Conservation (phyloP, 768 basidiomycete species). For the Clathrus columnatus region DNA sequence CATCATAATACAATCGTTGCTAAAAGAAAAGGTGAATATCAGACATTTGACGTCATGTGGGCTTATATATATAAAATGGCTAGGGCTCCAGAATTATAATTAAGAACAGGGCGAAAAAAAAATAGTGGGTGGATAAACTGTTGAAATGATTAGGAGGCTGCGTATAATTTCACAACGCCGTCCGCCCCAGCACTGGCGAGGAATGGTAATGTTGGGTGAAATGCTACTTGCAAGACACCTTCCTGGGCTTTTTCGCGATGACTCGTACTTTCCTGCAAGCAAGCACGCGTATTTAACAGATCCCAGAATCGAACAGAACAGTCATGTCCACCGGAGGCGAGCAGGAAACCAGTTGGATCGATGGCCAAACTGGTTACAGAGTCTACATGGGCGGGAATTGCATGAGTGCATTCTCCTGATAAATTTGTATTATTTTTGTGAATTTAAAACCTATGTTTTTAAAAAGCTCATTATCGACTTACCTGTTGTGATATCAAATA, state of each 20-base stretch:
- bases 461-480: no score
- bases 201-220: constrained; percentile 74
- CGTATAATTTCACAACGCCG: constrained; percentile 86
- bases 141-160: constrained; percentile 55
- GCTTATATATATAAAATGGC: background rate
- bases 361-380: constrained; percentile 87
- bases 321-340: constrained; percentile 89
- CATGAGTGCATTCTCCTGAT: constrained; percentile 77
- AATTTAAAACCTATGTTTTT: background rate
- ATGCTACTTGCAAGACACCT: constrained; percentile 83
- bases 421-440: constrained; percentile 1
- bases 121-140: background rate
- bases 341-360: constrained; percentile 76
- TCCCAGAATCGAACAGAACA: constrained; percentile 96
- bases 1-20: background rate
- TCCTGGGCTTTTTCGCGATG: constrained; percentile 88
- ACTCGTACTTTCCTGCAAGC: constrained; percentile 80
- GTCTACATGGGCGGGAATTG: constrained; percentile 85
- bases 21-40: constrained; percentile 1
- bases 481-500: constrained; percentile 84
- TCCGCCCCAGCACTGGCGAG: constrained; percentile 95
- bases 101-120: background rate
- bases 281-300: constrained; percentile 66
- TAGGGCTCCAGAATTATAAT: background rate
- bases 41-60: background rate